A percentile compares a stretch with the other conserved stretches of the same genome.
Evolutionary conservation across 75 land plant genomes (phyloP).

Genomic region (Cupressus sempervirens): DNA sequence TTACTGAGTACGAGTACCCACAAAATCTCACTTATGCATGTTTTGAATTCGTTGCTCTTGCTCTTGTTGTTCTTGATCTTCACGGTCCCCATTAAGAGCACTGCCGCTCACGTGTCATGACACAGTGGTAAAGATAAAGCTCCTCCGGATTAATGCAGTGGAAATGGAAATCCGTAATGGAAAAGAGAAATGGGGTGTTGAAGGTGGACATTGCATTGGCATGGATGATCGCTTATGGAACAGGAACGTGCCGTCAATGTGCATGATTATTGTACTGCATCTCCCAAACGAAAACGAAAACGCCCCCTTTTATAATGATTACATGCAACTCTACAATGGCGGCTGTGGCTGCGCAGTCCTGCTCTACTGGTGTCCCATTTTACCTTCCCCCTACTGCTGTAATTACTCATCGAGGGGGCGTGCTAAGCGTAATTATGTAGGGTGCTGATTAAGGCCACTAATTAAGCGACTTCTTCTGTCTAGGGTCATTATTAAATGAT

Average conservation of each 20-base stretch:
- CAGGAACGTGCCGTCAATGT: conserved; percentile 1
- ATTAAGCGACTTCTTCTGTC: not conserved
- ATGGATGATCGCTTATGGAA: not conserved
- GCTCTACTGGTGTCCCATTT: not conserved
- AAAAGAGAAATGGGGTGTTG: not conserved
- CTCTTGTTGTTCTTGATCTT: no score
- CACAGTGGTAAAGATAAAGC: not conserved
- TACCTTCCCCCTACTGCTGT: not conserved
- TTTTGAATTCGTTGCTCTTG: not conserved
- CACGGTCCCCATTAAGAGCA: not conserved
- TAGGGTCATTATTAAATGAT: not conserved
- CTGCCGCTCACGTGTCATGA: not conserved
- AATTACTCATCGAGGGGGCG: not conserved
- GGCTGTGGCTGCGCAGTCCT: conserved; percentile 54
- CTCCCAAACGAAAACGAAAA: not conserved
- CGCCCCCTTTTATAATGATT: conserved; percentile 6
- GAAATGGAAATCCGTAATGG: not conserved
- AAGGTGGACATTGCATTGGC: not conserved
- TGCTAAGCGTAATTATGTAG: not conserved
- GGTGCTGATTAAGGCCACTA: not conserved
- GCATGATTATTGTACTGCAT: conserved; percentile 1
- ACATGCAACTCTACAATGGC: conserved; percentile 30
- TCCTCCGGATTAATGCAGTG: not conserved
- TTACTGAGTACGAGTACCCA: not conserved
- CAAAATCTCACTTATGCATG: not conserved